Percentiles rank a stretch among this genome's conserved stretches.
Conservation (phyloP, 148 eudicot genomes). For the Fallopia convolvulus region DNA sequence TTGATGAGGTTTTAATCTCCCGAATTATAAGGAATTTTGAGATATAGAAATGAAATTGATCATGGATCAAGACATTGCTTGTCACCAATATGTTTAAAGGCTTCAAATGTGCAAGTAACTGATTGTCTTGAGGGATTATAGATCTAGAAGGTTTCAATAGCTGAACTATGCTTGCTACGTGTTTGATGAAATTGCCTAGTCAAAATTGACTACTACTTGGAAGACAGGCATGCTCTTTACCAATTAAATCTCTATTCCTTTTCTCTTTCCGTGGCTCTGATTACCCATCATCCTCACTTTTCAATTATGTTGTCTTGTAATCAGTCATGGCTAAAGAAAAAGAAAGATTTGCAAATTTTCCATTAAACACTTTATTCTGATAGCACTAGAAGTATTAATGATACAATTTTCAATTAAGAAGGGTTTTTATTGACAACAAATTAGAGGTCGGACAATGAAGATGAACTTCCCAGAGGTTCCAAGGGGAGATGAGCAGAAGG, state of each 20-base stretch:
- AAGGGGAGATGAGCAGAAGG: conserved; percentile 76
- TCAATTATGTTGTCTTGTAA: too few relatives aligned
- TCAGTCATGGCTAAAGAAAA: too few relatives aligned
- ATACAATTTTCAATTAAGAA: too few relatives aligned
- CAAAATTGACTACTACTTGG: neutral
- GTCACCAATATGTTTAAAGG: neutral
- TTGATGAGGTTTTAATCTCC: neutral
- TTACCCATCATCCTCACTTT: too few relatives aligned
- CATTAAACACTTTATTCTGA: too few relatives aligned
- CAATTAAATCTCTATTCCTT: too few relatives aligned
- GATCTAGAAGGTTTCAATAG: neutral
- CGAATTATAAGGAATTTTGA: neutral
- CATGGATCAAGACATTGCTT: neutral
- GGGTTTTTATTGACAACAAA: conserved; percentile 34
- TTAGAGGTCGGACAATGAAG: conserved; percentile 77
- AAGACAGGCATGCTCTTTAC: neutral
- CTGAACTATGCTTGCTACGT: neutral
- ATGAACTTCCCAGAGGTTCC: conserved; percentile 98
- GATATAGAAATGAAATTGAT: neutral
- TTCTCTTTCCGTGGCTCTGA: too few relatives aligned
- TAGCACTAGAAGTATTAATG: too few relatives aligned
- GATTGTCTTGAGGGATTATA: neutral
- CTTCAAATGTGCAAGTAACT: neutral
- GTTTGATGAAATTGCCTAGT: neutral
- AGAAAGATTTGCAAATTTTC: too few relatives aligned